Conservation (phyloP, 2,329 filamentous ascomycete species). For the Huntiella omanensis region DNA sequence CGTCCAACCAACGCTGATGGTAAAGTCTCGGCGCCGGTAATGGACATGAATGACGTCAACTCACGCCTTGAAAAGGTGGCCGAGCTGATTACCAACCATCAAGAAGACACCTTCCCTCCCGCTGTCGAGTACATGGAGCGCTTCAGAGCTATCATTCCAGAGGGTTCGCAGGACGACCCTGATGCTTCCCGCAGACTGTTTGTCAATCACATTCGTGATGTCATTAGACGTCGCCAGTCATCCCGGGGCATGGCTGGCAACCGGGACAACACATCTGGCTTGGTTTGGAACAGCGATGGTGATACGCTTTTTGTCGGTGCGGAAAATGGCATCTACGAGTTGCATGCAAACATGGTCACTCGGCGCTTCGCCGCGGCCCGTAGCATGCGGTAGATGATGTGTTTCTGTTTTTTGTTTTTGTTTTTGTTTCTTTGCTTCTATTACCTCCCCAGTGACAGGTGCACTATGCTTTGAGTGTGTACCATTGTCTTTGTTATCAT, state of each 20-base stretch:
- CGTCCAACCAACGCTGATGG: not conserved
- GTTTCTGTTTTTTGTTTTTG: constrained; percentile 3
- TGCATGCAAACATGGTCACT: constrained; percentile 43
- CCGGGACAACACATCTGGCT: constrained; percentile 39
- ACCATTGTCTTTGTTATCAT: not conserved
- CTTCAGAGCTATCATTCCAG: no score
- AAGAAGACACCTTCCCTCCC: no score
- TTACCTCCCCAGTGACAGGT: no score
- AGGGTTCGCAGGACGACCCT: no score
- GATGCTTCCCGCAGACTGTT: not conserved
- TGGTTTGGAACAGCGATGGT: constrained; percentile 44
- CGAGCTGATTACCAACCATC: no score
- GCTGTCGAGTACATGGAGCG: no score
- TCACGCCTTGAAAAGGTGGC: no score
- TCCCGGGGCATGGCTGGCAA: constrained; percentile 13
- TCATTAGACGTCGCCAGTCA: not conserved
- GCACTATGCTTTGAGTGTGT: no score
- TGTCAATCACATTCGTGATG: not conserved
- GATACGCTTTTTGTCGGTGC: constrained; percentile 41
- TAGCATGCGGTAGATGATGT: not conserved
- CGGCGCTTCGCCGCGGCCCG: constrained; percentile 24
- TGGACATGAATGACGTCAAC: no score
- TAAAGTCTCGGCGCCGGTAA: no score
- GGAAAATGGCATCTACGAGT: constrained; percentile 60
- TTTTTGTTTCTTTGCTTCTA: constrained; percentile 3